Percentiles rank a stretch among this genome's conserved stretches.
Evolutionary conservation across 441 rosid species (phyloP).

Genomic region (Gossypium davidsonii): DNA sequence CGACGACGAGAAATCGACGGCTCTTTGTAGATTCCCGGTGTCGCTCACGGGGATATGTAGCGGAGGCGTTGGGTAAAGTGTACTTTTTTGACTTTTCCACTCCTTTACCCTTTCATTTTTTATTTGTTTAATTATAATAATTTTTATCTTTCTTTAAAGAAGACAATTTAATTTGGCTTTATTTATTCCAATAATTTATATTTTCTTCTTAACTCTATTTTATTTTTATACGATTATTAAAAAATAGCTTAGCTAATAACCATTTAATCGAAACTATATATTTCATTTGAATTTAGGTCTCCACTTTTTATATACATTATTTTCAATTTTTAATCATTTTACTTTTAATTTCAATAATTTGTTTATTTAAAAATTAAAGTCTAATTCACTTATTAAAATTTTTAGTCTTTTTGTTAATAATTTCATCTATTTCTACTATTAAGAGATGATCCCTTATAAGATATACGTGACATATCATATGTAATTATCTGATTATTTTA

Average conservation of each 20-base stretch:
- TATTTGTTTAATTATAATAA: not conserved
- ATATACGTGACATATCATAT: accelerated
- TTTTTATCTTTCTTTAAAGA: not conserved
- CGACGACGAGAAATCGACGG: slow-evolving; percentile 23
- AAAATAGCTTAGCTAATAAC: not conserved
- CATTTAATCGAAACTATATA: not conserved
- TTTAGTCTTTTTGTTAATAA: no score
- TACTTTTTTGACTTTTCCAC: not conserved
- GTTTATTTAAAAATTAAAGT: no score
- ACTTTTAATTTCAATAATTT: no score
- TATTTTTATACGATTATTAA: not conserved
- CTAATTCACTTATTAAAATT: no score
- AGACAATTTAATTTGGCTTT: not conserved
- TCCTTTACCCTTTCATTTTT: not conserved
- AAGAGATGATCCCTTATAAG: accelerated
- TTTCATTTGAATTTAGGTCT: no score
- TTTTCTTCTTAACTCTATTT: not conserved
- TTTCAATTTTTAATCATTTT: no score
- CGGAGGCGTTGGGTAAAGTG: slow-evolving; percentile 43
- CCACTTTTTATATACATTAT: no score
- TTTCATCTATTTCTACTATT: accelerated
- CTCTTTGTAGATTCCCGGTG: slow-evolving; percentile 59
- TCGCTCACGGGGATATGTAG: slow-evolving; percentile 66
- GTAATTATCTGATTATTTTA: no score
- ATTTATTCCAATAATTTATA: not conserved